Conservation (phyloP, 805 yeast genomes). For the Wickerhamia fluorescens region DNA sequence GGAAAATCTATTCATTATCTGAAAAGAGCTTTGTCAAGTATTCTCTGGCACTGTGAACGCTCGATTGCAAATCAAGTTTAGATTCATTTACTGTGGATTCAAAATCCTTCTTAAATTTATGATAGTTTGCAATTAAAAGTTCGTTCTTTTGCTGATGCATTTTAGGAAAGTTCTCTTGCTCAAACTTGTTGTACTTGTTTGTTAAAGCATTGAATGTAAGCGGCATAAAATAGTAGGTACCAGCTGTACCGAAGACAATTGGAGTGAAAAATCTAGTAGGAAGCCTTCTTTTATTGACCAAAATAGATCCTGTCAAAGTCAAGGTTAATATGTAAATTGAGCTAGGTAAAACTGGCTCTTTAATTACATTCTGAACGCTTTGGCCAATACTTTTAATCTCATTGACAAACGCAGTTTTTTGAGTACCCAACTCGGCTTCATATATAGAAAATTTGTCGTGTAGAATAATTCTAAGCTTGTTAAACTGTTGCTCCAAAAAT, state of each 20-base stretch:
- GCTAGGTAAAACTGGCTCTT: conserved; percentile 51
- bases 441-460: conserved; percentile 29
- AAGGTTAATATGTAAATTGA: conserved; percentile 48
- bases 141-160: conserved; percentile 20
- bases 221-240: conserved; percentile 47
- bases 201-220: conserved; percentile 25
- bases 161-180: conserved; percentile 25
- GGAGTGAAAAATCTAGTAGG: conserved; percentile 50
- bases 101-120: conserved; percentile 5
- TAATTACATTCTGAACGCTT: conserved; percentile 29
- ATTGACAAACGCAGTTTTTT: conserved; percentile 39
- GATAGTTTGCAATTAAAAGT: conserved; percentile 3
- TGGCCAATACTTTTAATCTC: conserved; percentile 28
- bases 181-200: conserved; percentile 16
- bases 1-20: conserved; percentile 2
- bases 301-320: conserved; percentile 50
- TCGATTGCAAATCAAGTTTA: conserved; percentile 11
- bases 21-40: conserved; percentile 8
- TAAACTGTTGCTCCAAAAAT: conserved; percentile 37
- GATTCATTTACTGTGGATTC: conserved; percentile 6
- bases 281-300: conserved; percentile 40
- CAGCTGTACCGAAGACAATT: conserved; percentile 38
- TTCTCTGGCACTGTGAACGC: conserved; percentile 22
- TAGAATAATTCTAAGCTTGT: conserved; percentile 31
- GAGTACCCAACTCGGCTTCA: conserved; percentile 40